Evolutionary conservation across 345 rosid genomes (phyloP), one percentile per base, ranked within the genome.

Genomic region (Theobroma cacao): DNA sequence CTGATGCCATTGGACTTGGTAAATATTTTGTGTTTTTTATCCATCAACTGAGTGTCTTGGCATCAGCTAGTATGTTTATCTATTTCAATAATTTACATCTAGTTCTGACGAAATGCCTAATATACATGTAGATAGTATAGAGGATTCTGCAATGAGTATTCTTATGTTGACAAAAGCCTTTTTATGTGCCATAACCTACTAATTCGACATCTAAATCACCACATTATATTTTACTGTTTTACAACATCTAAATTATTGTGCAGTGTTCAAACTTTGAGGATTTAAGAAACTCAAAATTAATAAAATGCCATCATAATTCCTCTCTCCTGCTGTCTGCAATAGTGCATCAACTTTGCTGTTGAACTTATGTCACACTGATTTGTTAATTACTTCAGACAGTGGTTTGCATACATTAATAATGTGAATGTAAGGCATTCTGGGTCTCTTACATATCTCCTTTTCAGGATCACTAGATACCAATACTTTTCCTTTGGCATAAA

Each of bases 1-100:
- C 89, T 12, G 94, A 91, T 87, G 93, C 93, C 61, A 91, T 91
- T 74, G 94, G 92, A 56, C 85, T 89, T 48, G 94, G 92, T 89
- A 28, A 30, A 81, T 76, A 63, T 34, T 22, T 28, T 30, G 30
- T 28, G 20, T 75, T 58, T 24, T 5, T 43, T n/a, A 5, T 75
- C 18, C 38, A 40, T 26, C 10, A 60, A 45, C 17, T 2, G 10
- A 4, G 11, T 52, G 45, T n/a, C n/a, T 20, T 3, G 43, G 13
- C 75, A 53, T 72, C 20, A n/a, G 62, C 33, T 52, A 72, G 45
- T 20, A 52, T 70, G 2, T 20, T 30, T 12, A 72, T 20, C n/a
- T 12, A 31, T 34, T 72, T 72, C 20, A 20, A 40, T 20, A 15
- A 12, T 48, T 48, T 52, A 11, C 60, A 24, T 48, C 59, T 33